phyloP scores from a whole-genome alignment of 2,329 filamentous ascomycete genomes.

The Fusarium brachygibbosum region DNA sequence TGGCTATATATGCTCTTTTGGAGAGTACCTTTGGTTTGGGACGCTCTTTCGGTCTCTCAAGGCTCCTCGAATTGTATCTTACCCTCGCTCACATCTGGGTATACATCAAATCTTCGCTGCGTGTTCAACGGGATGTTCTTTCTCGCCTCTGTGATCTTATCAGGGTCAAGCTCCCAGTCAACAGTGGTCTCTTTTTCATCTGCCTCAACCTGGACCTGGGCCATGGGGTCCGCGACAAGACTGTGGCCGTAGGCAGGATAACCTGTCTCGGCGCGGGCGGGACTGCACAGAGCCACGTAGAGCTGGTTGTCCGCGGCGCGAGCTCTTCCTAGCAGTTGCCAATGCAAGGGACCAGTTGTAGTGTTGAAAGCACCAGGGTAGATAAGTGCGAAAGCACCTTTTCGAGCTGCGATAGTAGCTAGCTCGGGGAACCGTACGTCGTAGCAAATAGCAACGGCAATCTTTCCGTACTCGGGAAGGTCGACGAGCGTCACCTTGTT shows the following conservation, averaged over 20 bases:
- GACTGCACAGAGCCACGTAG: slow-evolving; percentile 93
- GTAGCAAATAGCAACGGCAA: slow-evolving; percentile 95
- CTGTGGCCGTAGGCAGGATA: slow-evolving; percentile 97
- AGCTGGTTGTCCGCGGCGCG: slow-evolving; percentile 94
- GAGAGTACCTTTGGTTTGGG: neutral
- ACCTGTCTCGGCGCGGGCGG: slow-evolving; percentile 79
- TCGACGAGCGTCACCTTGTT: slow-evolving; percentile 89
- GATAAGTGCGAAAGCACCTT: slow-evolving; percentile 86
- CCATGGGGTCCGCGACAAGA: slow-evolving; percentile 89
- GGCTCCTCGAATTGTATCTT: slow-evolving; percentile 57
- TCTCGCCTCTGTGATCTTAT: slow-evolving; percentile 79
- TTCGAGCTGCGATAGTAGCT: slow-evolving; percentile 87
- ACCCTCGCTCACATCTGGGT: slow-evolving; percentile 85
- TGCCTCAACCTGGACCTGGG: slow-evolving; percentile 81
- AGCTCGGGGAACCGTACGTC: slow-evolving; percentile 97
- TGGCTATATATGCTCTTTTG: neutral
- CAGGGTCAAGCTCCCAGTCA: slow-evolving; percentile 76
- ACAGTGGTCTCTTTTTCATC: slow-evolving; percentile 84
- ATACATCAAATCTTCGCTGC: slow-evolving; percentile 94
- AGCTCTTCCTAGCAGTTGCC: slow-evolving; percentile 84
- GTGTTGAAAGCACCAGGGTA: slow-evolving; percentile 98
- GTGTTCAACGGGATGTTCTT: slow-evolving; percentile 85
- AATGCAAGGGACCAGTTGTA: slow-evolving; percentile 92
- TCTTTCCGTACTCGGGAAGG: slow-evolving; percentile 86
- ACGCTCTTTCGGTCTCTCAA: slow-evolving; percentile 16